Evolutionary conservation across 495 filamentous ascomycete genomes (phyloP).

Genomic region (Talaromyces thailandensis): DNA sequence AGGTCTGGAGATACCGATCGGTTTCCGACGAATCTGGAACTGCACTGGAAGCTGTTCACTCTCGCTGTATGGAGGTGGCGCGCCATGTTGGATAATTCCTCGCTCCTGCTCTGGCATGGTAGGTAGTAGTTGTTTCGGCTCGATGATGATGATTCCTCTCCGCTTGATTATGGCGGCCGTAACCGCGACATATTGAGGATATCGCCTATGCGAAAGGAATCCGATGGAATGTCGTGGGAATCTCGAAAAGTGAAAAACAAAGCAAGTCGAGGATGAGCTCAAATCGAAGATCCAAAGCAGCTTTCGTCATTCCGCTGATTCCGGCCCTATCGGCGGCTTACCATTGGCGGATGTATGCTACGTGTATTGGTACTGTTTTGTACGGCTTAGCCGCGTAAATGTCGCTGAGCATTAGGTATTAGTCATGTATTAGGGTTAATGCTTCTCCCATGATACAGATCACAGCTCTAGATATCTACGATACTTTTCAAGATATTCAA

Average conservation of each 20-base stretch:
- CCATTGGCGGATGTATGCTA: not conserved
- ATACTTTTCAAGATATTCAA: not conserved
- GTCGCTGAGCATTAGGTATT: not conserved
- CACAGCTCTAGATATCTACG: not conserved
- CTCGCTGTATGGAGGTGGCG: conserved; percentile 2
- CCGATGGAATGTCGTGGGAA: not conserved
- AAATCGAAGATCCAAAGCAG: not conserved
- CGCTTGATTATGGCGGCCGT: not conserved
- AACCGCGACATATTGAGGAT: not conserved
- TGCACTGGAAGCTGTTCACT: not conserved
- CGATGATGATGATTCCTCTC: not conserved
- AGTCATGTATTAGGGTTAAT: not conserved
- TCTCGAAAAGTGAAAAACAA: not conserved
- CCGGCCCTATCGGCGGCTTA: not conserved
- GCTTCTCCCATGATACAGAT: not conserved
- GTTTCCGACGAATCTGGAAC: conserved; percentile 7
- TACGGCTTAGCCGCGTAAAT: not conserved
- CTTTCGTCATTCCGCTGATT: not conserved
- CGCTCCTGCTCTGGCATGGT: not conserved
- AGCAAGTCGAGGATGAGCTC: not conserved
- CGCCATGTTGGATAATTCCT: not conserved
- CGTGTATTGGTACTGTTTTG: not conserved
- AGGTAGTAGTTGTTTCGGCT: not conserved
- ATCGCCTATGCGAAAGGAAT: not conserved
- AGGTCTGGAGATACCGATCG: not conserved